Evolutionary conservation across 2,329 filamentous ascomycete species (phyloP), one percentile per base, ranked within the genome.

Genomic region (Coniochaeta hoffmannii): DNA sequence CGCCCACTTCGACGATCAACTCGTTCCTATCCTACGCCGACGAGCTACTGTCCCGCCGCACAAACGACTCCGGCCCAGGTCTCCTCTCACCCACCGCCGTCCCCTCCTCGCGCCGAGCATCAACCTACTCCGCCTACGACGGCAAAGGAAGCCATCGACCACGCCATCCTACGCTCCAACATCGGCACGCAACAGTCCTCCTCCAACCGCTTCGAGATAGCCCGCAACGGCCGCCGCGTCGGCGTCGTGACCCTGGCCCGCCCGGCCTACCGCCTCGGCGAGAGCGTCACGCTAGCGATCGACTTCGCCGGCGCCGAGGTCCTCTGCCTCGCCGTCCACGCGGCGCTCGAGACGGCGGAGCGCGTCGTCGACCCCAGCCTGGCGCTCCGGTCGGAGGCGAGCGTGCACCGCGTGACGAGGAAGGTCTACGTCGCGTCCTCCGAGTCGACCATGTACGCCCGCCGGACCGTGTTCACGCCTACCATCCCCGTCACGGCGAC

Each of bases 161-260:
- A 96, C 58, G 89, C 94, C 12, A 96, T 97, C 57, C 78, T 97
- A 54, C 86, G 90, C 60, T 91, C 90, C 66, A 90, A 90, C 62
- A 74, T 86, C 61, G 79, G 83, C 46, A 81, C 83, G n/a, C 85
- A 86, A 34, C 87, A 90, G 63, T 92, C 89, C 66, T 92, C 89
- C 66, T 83, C 87, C n/a, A 97, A 96, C 65, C 86, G 91, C 36
- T 99, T 97, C 68, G 92, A 96, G 67, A 97, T 99, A 67, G 87
- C 93, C 12, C 88, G 93, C 14, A 92, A 91, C 65, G 92, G 92
- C n/a, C 86, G 86, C 55, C 86, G 86, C n/a, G 92, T 99, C 12
- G 93, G 89, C 2, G 90, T 95, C 6, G 83, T 99, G 55, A 91
- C 92, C 72, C 80, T 99, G 31, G 88, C 92, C 5, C 85, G 94